A percentile compares a stretch with the other conserved stretches of the same genome.
Evolutionary conservation across 129 eudicot genomes (phyloP).

Genomic region (Artemisia tridentata): DNA sequence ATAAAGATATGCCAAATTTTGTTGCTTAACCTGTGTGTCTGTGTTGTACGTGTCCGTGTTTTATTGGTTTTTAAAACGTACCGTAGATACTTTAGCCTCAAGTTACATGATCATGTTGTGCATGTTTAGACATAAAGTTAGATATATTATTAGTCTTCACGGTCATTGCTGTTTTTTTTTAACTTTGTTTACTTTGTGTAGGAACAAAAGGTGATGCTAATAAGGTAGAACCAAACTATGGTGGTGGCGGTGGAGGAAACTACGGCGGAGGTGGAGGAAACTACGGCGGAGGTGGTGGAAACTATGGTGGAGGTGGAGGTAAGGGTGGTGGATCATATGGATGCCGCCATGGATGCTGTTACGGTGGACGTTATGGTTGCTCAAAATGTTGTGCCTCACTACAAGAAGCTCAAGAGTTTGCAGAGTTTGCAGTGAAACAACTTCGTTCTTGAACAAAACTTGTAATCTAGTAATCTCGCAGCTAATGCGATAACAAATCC

Average conservation of each 20-base stretch:
- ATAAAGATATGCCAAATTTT: too few species aligned
- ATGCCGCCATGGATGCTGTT: slow-evolving; percentile 20
- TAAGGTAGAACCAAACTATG: slow-evolving; percentile 2
- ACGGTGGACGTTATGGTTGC: slow-evolving; percentile 9
- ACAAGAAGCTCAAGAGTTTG: slow-evolving; percentile 23
- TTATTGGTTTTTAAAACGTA: too few species aligned
- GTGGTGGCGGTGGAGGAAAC: slow-evolving; percentile 13
- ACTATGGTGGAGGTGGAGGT: background rate
- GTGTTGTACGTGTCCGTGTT: too few species aligned
- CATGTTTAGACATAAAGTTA: too few species aligned
- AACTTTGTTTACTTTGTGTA: background rate
- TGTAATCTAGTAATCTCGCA: background rate
- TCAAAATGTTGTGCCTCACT: slow-evolving; percentile 7
- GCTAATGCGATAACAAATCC: slow-evolving; percentile 11
- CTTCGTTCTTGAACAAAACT: slow-evolving; percentile 3
- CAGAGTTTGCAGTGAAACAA: slow-evolving; percentile 5
- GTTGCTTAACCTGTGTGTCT: too few species aligned
- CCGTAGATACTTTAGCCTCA: too few species aligned
- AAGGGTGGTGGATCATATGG: slow-evolving; percentile 11
- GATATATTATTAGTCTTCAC: too few species aligned
- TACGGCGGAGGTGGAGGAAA: background rate
- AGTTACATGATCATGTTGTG: too few species aligned
- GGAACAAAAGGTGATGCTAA: slow-evolving; percentile 9
- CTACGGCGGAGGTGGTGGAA: background rate
- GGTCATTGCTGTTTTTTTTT: background rate